Percentiles rank a stretch among this genome's conserved stretches.
Conservation (phyloP, 768 basidiomycete genomes). For the Termitomyces eurrhizus region DNA sequence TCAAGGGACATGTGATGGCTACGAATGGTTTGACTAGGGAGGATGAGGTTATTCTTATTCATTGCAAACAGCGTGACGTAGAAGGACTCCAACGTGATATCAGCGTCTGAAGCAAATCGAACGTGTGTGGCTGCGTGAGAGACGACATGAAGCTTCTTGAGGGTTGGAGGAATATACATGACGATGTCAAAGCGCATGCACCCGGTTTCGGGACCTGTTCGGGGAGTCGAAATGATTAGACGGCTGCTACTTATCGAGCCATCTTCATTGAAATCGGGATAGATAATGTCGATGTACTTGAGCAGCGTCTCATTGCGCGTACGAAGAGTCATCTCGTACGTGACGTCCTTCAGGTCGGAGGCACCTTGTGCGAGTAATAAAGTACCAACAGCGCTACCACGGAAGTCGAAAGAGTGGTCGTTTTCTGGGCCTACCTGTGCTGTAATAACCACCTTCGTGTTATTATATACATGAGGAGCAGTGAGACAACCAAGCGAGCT, state of each 20-base stretch:
- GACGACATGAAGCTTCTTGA: conserved; percentile 45
- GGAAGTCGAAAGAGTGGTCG: conserved; percentile 46
- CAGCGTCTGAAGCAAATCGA: conserved; percentile 41
- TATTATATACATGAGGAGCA: conserved; percentile 43
- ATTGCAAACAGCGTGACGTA: conserved; percentile 38
- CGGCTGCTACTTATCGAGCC: conserved; percentile 31
- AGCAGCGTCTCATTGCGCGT: conserved; percentile 38
- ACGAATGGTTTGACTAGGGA: conserved; percentile 37
- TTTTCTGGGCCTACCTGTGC: conserved; percentile 29
- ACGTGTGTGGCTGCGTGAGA: conserved; percentile 44
- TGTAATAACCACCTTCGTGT: conserved; percentile 30
- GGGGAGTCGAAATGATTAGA: conserved; percentile 35
- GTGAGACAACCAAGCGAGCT: conserved; percentile 46
- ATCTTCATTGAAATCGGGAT: conserved; percentile 30
- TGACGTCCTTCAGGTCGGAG: conserved; percentile 35
- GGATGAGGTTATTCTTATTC: conserved; percentile 40
- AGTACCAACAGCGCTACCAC: conserved; percentile 47
- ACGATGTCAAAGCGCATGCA: conserved; percentile 57
- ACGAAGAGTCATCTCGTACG: conserved; percentile 46
- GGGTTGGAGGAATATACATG: conserved; percentile 44
- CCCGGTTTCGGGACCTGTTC: conserved; percentile 18
- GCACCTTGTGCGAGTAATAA: conserved; percentile 43
- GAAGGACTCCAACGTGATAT: conserved; percentile 39
- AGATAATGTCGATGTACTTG: conserved; percentile 30
- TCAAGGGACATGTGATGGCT: conserved; percentile 39